Evolutionary conservation across 176 grass and related monocot species (phyloP), one percentile per base, ranked within the genome.

Genomic region (Bothriochloa decipiens): DNA sequence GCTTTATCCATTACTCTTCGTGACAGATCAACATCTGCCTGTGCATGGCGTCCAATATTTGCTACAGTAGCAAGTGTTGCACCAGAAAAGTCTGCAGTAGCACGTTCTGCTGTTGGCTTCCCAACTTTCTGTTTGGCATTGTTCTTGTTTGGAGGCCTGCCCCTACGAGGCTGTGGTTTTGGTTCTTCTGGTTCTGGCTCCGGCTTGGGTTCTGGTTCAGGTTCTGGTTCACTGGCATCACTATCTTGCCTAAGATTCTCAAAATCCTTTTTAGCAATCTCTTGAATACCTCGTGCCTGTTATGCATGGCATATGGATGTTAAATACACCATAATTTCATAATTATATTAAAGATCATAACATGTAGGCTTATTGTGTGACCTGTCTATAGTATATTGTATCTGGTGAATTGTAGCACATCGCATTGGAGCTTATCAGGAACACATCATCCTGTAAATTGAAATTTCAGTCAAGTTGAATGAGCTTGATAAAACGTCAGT

Each of bases 251-350:
- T 94, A 77, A 99, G 87, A 87, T 94, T 99, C 78, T 88, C 90
- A 80, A 99, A 99, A 76, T 96, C 94, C 84, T 96, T 99, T 91
- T 99, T 99, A 27, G 96, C 96, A 87, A 99, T 86, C 82, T 99
- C 96, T 94, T 99, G 91, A 76, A 99, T 99, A 11, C 87, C 80
- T 22, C 93, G 93, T 26, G 93, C 96, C 96, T 99, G 71, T 71
- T 91, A 65, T 32, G 17, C 35, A 72, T 88, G 50, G 32, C 15
- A 81, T 11, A 26, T 46, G 25, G 71, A 66, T 82, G 80, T 81
- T 41, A 84, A 41, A 37, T 61, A 81, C 26, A 68, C 5, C 32
- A 79, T 28, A 81, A 49, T 33, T 33, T 46, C 25, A 55, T 61
- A 3, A 70, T 35, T 52, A 55, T 45, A 70, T 14, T n/a, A 2